These are phyloP conservation scores for Colletotrichum abscissum DNA, from an alignment of 2,329 filamentous ascomycete genomes.

Conservation along the genomic window DNA sequence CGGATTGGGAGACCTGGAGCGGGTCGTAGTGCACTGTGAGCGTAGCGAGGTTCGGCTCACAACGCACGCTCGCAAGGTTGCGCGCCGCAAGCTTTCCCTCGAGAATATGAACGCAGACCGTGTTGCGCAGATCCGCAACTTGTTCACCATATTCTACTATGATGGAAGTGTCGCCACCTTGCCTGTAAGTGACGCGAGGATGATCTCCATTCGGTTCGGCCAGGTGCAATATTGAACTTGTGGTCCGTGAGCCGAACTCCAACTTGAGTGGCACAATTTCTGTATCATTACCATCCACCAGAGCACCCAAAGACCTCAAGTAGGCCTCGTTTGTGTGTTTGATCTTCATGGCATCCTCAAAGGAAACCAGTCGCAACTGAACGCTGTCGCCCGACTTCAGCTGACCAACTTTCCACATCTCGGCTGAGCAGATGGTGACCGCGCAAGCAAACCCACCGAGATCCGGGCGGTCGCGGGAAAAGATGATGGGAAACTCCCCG, in stretches of 20 bases:
- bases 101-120: constrained; percentile 39
- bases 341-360: not conserved
- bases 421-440: constrained; percentile 44
- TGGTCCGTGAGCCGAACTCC: not conserved
- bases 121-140: constrained; percentile 65
- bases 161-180: constrained; percentile 61
- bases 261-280: not conserved
- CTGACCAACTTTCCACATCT: constrained; percentile 51
- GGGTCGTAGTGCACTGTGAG: constrained; percentile 38
- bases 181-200: constrained; percentile 53
- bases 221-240: constrained; percentile 39
- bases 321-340: not conserved
- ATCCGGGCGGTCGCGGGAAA: constrained; percentile 46
- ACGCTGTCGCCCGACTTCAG: constrained; percentile 44
- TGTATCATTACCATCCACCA: not conserved
- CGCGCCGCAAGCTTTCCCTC: constrained; percentile 22
- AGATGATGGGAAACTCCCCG: constrained; percentile 48
- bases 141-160: constrained; percentile 69
- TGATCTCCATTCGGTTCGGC: constrained; percentile 42
- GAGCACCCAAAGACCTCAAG: not conserved
- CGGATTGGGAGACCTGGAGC: constrained; percentile 29
- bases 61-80: constrained; percentile 19
- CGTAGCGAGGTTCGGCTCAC: constrained; percentile 37
- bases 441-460: constrained; percentile 46
- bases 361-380: constrained; percentile 2